A percentile compares a stretch with the other conserved stretches of the same genome.
Evolutionary conservation across 768 basidiomycete species (phyloP).

Genomic region (Crucibulum laeve): DNA sequence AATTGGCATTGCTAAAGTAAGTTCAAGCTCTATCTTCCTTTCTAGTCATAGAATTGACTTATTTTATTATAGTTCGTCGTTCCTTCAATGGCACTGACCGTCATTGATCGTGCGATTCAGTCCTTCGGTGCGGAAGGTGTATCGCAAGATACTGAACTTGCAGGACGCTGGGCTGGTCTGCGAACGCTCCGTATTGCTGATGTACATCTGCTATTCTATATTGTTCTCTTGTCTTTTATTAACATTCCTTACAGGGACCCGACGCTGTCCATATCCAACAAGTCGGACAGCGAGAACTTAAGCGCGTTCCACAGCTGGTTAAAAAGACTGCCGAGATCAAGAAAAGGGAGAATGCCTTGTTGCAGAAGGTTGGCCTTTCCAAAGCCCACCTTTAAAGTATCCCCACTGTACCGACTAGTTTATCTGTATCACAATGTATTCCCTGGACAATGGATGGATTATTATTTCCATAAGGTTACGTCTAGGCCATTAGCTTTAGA

Average conservation of each 20-base stretch:
- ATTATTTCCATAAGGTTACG: too few relatives aligned
- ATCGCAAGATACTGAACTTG: conserved; percentile 84
- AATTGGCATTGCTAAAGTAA: conserved; percentile 94
- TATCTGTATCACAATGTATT: conserved; percentile 5
- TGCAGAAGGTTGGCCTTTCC: conserved; percentile 56
- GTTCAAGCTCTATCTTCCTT: conserved; percentile 7
- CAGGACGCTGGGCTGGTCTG: conserved; percentile 70
- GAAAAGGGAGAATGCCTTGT: conserved; percentile 56
- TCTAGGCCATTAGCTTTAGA: too few relatives aligned
- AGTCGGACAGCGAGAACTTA: conserved; percentile 86
- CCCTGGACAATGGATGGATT: background rate
- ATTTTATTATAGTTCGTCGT: conserved; percentile 79
- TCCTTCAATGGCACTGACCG: conserved; percentile 81
- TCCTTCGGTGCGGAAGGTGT: conserved; percentile 95
- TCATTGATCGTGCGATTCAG: conserved; percentile 96
- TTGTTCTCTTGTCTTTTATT: conserved; percentile 6
- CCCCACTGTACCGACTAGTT: too few relatives aligned
- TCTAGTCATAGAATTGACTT: background rate
- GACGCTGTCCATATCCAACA: conserved; percentile 94
- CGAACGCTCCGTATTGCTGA: conserved; percentile 88
- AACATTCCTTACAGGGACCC: conserved; percentile 51
- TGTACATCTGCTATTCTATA: conserved; percentile 36
- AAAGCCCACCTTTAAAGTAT: conserved; percentile 52
- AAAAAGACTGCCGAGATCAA: conserved; percentile 50
- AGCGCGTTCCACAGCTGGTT: conserved; percentile 60